Evolutionary conservation across 2,329 filamentous ascomycete genomes (phyloP).

Genomic region (Exophiala spinifera): DNA sequence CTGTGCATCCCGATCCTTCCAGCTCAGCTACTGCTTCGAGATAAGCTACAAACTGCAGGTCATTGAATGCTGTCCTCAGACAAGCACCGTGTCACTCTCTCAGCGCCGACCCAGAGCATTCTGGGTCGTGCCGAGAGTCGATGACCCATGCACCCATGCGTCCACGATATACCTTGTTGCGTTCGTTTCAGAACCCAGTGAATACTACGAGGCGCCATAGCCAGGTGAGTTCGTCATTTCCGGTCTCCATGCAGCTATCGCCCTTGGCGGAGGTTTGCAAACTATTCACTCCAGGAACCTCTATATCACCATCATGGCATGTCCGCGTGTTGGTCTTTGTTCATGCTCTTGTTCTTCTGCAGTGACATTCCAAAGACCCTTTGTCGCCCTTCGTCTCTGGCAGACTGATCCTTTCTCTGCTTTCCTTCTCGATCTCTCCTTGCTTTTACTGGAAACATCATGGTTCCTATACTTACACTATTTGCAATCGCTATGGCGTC

Average conservation of each 20-base stretch:
- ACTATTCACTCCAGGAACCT: too few species aligned
- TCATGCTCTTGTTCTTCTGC: background rate
- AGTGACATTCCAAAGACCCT: background rate
- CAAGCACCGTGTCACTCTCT: too few species aligned
- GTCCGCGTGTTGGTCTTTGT: background rate
- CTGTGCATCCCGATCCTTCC: too few species aligned
- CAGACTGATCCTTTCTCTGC: constrained; percentile 9
- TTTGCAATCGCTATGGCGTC: constrained; percentile 3
- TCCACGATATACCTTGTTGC: too few species aligned
- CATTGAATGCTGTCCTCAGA: too few species aligned
- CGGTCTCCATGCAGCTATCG: background rate
- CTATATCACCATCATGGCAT: background rate
- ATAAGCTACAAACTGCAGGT: too few species aligned
- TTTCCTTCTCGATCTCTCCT: constrained; percentile 1
- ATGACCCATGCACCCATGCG: too few species aligned
- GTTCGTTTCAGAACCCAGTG: background rate
- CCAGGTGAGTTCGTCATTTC: background rate
- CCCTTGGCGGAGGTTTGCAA: background rate
- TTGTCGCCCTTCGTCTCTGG: background rate
- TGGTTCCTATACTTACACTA: background rate
- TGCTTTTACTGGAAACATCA: background rate
- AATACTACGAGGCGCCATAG: background rate
- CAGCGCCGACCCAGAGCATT: too few species aligned
- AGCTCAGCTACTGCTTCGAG: too few species aligned
- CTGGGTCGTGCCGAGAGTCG: too few species aligned